A percentile compares a stretch with the other conserved stretches of the same genome.
phyloP scores from a whole-genome alignment of 768 basidiomycete species.

The Chlorophyllum brunneum region DNA sequence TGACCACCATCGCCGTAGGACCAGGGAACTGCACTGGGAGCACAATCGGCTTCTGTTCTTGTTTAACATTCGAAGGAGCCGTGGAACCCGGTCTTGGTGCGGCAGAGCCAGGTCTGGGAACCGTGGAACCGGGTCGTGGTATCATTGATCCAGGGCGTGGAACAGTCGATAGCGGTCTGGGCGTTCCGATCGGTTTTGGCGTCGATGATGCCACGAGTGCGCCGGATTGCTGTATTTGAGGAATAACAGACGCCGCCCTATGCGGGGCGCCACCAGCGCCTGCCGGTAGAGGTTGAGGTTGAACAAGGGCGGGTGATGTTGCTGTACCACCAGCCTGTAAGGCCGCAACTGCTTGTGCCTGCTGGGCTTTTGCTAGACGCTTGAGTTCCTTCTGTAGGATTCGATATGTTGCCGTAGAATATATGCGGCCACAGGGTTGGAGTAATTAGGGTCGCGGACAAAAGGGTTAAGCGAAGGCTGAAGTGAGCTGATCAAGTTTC shows the following conservation, averaged over 20 bases:
- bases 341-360: slow-evolving; percentile 13
- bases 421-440: too few species aligned
- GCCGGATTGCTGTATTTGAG: slow-evolving; percentile 19
- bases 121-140: slow-evolving; percentile 20
- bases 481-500: not conserved
- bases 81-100: slow-evolving; percentile 28
- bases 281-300: slow-evolving; percentile 12
- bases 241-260: slow-evolving; percentile 14
- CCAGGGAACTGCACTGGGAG: slow-evolving; percentile 20
- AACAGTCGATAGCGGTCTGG: slow-evolving; percentile 29
- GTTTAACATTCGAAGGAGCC: slow-evolving; percentile 12
- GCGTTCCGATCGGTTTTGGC: slow-evolving; percentile 31
- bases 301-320: slow-evolving; percentile 12
- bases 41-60: slow-evolving; percentile 13
- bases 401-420: not conserved
- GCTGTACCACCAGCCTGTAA: slow-evolving; percentile 9
- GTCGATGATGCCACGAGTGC: slow-evolving; percentile 22
- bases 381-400: slow-evolving; percentile 63
- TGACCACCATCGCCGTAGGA: slow-evolving; percentile 15
- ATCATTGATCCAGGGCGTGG: slow-evolving; percentile 23
- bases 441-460: too few species aligned
- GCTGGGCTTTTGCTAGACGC: slow-evolving; percentile 57
- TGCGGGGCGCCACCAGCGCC: not conserved
- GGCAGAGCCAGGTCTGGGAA: slow-evolving; percentile 24
- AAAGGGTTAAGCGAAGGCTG: too few species aligned